phyloP scores from a whole-genome alignment of 2,329 filamentous ascomycete genomes.

The Aspergillus sp. region DNA sequence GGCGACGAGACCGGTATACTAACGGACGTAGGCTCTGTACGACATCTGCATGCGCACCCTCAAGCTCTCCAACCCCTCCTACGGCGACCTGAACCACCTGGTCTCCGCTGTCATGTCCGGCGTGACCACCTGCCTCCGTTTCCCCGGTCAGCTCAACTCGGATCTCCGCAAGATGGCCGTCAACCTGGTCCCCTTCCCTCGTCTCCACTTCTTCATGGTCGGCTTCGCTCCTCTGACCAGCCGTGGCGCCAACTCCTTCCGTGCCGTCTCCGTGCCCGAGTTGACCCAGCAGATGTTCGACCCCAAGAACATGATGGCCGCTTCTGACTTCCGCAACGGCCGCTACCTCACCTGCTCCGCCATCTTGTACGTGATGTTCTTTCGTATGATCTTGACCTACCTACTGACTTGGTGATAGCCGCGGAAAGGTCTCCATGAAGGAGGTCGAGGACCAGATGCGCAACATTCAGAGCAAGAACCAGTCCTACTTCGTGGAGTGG shows the following conservation, averaged over 20 bases:
- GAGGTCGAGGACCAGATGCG: slow-evolving; percentile 99
- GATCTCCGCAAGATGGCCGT: slow-evolving; percentile 98
- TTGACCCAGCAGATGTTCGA: slow-evolving; percentile 99
- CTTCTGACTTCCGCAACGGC: slow-evolving; percentile 98
- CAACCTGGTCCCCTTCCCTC: slow-evolving; percentile 99
- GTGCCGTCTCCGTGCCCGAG: slow-evolving; percentile 94
- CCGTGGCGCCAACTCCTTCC: slow-evolving; percentile 89
- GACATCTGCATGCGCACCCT: slow-evolving; percentile 99
- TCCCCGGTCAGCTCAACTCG: slow-evolving; percentile 99
- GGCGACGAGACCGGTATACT: background rate
- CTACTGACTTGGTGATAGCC: slow-evolving; percentile 52
- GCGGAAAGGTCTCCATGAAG: slow-evolving; percentile 99
- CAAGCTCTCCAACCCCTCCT: slow-evolving; percentile 97
- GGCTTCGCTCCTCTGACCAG: slow-evolving; percentile 98
- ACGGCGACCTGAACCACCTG: slow-evolving; percentile 98
- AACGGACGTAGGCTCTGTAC: slow-evolving; percentile 71
- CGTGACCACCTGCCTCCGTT: slow-evolving; percentile 96
- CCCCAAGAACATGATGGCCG: slow-evolving; percentile 99
- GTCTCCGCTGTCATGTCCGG: slow-evolving; percentile 99
- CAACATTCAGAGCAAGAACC: slow-evolving; percentile 99
- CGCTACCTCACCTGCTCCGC: slow-evolving; percentile 99
- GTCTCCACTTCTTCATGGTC: slow-evolving; percentile 99
- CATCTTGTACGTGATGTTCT: slow-evolving; percentile 69
- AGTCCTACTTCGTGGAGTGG: slow-evolving; percentile 99
- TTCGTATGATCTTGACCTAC: background rate